phyloP scores from a whole-genome alignment of 108 stramenopile genomes.

The Cyclotella choctawhatcheeana region DNA sequence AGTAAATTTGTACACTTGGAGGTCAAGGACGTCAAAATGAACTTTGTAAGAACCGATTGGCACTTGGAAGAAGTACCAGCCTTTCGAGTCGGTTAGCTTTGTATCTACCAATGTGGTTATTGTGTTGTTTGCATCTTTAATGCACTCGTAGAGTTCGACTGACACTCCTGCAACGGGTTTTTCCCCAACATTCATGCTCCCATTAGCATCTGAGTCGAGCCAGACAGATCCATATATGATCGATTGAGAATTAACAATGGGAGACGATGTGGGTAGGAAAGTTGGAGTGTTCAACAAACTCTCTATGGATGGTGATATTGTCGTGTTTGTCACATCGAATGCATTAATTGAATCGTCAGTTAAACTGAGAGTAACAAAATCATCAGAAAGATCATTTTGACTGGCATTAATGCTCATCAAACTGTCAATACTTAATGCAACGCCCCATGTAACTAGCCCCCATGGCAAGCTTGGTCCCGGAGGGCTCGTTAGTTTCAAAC shows the following conservation, averaged over 20 bases:
- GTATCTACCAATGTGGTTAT: neutral
- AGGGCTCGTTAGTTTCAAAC: constrained; percentile 23
- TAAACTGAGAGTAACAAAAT: constrained; percentile 61
- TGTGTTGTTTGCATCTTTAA: neutral
- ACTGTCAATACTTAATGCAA: too few species aligned
- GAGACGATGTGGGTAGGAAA: neutral
- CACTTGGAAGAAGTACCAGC: constrained; percentile 37
- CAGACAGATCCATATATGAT: constrained; percentile 37
- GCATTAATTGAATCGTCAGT: too few species aligned
- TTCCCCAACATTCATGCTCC: constrained; percentile 29
- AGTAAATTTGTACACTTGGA: constrained; percentile 21
- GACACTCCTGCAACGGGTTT: constrained; percentile 16
- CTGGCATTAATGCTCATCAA: too few species aligned
- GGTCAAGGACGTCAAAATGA: constrained; percentile 24
- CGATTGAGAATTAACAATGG: neutral
- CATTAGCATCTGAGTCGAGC: constrained; percentile 37
- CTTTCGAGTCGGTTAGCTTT: constrained; percentile 19
- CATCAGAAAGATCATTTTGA: constrained; percentile 67
- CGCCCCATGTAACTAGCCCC: constrained; percentile 45
- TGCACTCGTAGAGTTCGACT: constrained; percentile 25
- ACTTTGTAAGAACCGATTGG: constrained; percentile 24
- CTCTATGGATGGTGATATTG: neutral
- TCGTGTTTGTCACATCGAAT: neutral
- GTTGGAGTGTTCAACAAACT: neutral
- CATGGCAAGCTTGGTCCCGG: constrained; percentile 27